Evolutionary conservation across 345 rosid species (phyloP), one percentile per base, ranked within the genome.

Genomic region (Chamaenerion angustifolium): DNA sequence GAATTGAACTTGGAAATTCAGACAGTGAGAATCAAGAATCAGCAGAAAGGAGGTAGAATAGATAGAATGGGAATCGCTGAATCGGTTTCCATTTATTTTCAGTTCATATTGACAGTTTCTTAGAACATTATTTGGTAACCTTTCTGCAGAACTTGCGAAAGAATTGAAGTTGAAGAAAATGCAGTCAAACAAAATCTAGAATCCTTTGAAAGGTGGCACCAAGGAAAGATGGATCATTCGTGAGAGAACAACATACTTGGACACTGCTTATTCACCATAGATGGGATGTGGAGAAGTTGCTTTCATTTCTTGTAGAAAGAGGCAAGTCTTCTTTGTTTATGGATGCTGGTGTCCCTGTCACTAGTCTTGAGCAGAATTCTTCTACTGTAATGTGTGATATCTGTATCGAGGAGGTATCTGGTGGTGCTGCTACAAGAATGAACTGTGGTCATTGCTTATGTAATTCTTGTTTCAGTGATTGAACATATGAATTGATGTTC

Each of bases 361-460:
- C 50, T 37, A 51, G 67, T 3, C 55, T 61, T 10, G 45, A 21
- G 42, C 25, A 65, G 23, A 52, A 31, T 8, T 56, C 70, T 16
- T 65, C 78, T 11, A 47, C 46, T 0, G 45, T 81, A 17, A 70
- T 62, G 43, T 85, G 94, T 50, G 90, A 75, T 48, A 78, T 83
- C 47, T 82, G 97, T 71, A 74, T 81, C 12, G 95, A 85, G 65
- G 88, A 85, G 49, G 56, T 81, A 42, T 52, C 80, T n/a, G 66
- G 62, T 55, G 68, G 68, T 58, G 65, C 47, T 48, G 71, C 77
- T 40, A 82, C 85, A 2, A 79, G 74, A 57, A 81, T 89, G 95
- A 89, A 79, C 42, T 89, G 97, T 61, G 73, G 75, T 60, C 97
- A 89, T 71, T 61, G 62, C 56, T 89, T 71, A 76, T 89, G 97